phyloP scores from a whole-genome alignment of 1,284 basidiomycete species.

The Veloboletus limbatus region DNA sequence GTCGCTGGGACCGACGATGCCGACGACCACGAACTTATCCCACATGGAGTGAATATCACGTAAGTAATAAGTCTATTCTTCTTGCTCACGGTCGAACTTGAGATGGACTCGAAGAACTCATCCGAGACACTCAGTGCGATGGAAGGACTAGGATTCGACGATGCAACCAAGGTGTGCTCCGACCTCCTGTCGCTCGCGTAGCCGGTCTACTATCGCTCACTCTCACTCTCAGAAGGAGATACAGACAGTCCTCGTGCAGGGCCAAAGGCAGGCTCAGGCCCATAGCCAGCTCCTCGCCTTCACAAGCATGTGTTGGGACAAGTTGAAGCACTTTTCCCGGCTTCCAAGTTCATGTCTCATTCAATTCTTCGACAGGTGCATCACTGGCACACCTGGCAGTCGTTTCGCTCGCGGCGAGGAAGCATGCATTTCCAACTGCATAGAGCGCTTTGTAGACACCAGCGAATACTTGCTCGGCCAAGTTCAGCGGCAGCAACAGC shows the following conservation, averaged over 20 bases:
- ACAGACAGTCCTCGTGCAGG: slow-evolving; percentile 77
- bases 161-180: slow-evolving; percentile 64
- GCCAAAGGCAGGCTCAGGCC: slow-evolving; percentile 75
- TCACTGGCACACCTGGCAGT: slow-evolving; percentile 80
- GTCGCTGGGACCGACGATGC: slow-evolving; percentile 17
- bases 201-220: not conserved
- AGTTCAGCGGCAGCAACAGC: slow-evolving; percentile 60
- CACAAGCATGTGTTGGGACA: slow-evolving; percentile 86
- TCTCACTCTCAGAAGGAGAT: slow-evolving; percentile 73
- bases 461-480: slow-evolving; percentile 83
- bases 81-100: slow-evolving; percentile 27
- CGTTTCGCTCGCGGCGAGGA: slow-evolving; percentile 85
- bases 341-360: slow-evolving; percentile 11
- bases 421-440: slow-evolving; percentile 86
- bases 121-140: slow-evolving; percentile 38
- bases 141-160: slow-evolving; percentile 74
- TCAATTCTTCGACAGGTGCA: slow-evolving; percentile 63
- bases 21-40: slow-evolving; percentile 1
- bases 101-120: slow-evolving; percentile 28
- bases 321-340: slow-evolving; percentile 48
- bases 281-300: slow-evolving; percentile 69
- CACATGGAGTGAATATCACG: slow-evolving; percentile 19
- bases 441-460: slow-evolving; percentile 93
- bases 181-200: slow-evolving; percentile 2
- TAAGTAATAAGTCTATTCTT: slow-evolving; percentile 26